Base-by-base conservation (phyloP, 2,329 filamentous ascomycete genomes). In the Kalaharituber pfeilii region DNA sequence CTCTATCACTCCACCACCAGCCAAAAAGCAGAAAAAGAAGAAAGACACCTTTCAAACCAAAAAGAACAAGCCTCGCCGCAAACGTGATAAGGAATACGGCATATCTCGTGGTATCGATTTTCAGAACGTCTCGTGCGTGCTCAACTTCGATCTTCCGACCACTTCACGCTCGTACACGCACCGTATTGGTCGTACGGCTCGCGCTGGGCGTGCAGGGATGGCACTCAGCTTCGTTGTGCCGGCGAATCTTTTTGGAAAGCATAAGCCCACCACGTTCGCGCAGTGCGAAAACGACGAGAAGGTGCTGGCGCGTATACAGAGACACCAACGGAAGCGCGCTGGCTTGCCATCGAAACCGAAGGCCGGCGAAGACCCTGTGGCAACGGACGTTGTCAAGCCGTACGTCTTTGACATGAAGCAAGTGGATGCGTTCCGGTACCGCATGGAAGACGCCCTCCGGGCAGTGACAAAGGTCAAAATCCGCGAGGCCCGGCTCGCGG, bases 21-120 rank as follows among this genome's bases (percentile, higher is more conserved):
- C 47, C 22, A 25, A 27, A 22, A 25, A 5, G 13, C n/a, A 47
- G n/a, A 50, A 63, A 2, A 54, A 60, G 8, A 50, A 60, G 13
- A 64, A 59, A 52, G 59, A 54, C 24, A 56, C 61, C 5, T 69
- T 69, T 56, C 58, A 64, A 45, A 63, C 62, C 22, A 67, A 65
- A 57, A 68, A 67, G 55, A 42, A 3, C 20, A 27, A 15, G 36
- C 39, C 39, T 6, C 22, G 15, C 11, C 6, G 64, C 67, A 75
- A 82, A 67, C 83, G 81, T 66, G 84, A 93, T 64, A 82, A 84
- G 59, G 91, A 98, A 65, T 98, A 91, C 64, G 88, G 91, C 18
- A 82, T 98, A n/a, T 89, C 88, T 9, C 79, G 91, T 63, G 91
- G 89, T 55, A 93, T 98, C 63, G 91, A 98, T 69, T 98, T 98